Evolutionary conservation across 2,329 filamentous ascomycete species (phyloP), one percentile per base, ranked within the genome.

Genomic region (Pezicula neosporulosa): DNA sequence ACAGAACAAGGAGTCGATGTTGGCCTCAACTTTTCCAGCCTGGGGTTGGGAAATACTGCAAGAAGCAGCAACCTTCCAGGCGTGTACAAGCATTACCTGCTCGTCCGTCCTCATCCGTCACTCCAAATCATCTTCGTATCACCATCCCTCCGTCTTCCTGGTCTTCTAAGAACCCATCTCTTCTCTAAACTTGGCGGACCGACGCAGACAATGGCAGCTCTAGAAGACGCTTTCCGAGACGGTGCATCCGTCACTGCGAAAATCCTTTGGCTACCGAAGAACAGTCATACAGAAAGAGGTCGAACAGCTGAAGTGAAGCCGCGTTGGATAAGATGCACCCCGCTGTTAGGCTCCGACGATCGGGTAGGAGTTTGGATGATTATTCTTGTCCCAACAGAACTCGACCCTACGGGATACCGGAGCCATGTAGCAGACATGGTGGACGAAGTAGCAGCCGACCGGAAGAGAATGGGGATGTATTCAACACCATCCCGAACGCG

Each of bases 311-410:
- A 86, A 84, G 1, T 76, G 82, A 28, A 77, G 77, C 44, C 53
- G 38, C 77, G 86, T 39, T 90, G 85, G 85, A 86, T 90, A 27
- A 86, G 90, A 65, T 87, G 85, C 62, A 90, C 86, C 28, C 87
- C 87, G 1, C 69, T 90, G 4, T 68, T 87, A 2, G 86, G 86
- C 2, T 75, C 77, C 27, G 83, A 83, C 55, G 83, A 84, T 4
- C 72, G 78, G 7, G 80, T 90, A 0, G 87, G 87, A 5, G 86
- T 89, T 0, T 90, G 87, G 87, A 87, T 90, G 83, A 76, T 90
- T 2, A 77, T 90, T 1, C 73, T 90, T 9, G 80, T 89, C 12
- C 55, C 55, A 2, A 41, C 55, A 2, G 58, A 59, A 35, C 47
- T 42, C 8, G 51, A 57, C 6, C 37, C 19, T 36, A 18, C 18